A percentile compares a stretch with the other conserved stretches of the same genome.
Conservation (phyloP, 129 eudicot species). For the Artemisia annua region DNA sequence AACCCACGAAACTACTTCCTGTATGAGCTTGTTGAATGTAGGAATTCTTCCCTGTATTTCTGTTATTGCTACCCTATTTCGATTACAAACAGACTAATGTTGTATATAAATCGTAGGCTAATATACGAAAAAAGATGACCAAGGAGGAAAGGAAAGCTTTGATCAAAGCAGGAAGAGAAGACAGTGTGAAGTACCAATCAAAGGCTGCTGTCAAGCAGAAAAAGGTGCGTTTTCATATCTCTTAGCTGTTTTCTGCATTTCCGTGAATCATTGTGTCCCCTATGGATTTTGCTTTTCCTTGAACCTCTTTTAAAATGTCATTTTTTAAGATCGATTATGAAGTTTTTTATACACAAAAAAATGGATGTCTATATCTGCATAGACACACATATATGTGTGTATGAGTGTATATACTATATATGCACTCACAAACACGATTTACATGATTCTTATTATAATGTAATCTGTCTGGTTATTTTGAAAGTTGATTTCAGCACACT, state of each 20-base stretch:
- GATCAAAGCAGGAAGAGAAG: conserved; percentile 82
- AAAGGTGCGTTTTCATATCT: conserved; percentile 49
- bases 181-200: conserved; percentile 63
- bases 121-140: conserved; percentile 65
- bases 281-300: conserved; percentile 12
- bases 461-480: neutral
- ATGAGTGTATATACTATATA: no score
- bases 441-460: neutral
- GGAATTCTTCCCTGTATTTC: neutral
- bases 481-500: neutral
- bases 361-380: no score
- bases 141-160: conserved; percentile 79
- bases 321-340: neutral
- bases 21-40: neutral
- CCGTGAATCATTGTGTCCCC: conserved; percentile 1
- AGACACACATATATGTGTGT: no score
- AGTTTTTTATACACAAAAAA: no score
- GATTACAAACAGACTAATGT: neutral
- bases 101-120: conserved; percentile 43
- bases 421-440: no score
- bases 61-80: neutral
- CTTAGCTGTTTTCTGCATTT: conserved; percentile 5
- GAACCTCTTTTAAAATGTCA: neutral
- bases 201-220: conserved; percentile 70
- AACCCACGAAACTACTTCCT: neutral